Percentiles rank a stretch among this genome's conserved stretches.
phyloP scores from a whole-genome alignment of 2,329 filamentous ascomycete genomes.

The Aspergillus uvarum region DNA sequence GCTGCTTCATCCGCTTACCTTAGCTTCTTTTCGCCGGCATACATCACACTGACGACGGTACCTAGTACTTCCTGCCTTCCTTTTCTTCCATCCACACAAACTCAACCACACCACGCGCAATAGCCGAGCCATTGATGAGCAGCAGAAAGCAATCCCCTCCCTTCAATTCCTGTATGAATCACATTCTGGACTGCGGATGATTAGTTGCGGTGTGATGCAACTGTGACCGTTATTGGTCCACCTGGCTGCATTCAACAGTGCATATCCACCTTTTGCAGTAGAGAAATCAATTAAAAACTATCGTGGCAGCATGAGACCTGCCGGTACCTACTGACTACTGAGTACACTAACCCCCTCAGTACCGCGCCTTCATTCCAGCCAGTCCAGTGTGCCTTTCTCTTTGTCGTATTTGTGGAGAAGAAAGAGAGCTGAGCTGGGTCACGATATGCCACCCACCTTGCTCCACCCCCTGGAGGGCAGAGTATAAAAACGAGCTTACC shows the following conservation, averaged over 20 bases:
- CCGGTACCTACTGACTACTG: neutral
- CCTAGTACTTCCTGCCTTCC: neutral
- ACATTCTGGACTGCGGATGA: neutral
- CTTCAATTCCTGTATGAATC: neutral
- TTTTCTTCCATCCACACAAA: neutral
- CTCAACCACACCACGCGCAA: neutral
- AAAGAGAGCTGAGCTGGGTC: neutral
- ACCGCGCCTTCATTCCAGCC: neutral
- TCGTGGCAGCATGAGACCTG: neutral
- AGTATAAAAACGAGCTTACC: neutral
- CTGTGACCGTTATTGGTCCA: slow-evolving; percentile 3
- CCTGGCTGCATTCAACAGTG: neutral
- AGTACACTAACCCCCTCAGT: neutral
- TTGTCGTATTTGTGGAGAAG: neutral
- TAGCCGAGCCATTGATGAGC: neutral
- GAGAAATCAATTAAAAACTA: neutral
- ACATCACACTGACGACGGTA: slow-evolving; percentile 8
- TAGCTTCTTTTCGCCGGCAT: neutral
- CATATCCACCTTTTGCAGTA: too few species aligned
- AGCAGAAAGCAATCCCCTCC: neutral
- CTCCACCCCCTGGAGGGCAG: neutral
- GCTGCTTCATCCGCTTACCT: neutral
- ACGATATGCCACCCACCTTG: neutral
- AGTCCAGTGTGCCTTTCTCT: neutral
- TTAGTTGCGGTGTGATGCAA: slow-evolving; percentile 18